Evolutionary conservation across 495 filamentous ascomycete species (phyloP).

Genomic region (Cudoniella acicularis): DNA sequence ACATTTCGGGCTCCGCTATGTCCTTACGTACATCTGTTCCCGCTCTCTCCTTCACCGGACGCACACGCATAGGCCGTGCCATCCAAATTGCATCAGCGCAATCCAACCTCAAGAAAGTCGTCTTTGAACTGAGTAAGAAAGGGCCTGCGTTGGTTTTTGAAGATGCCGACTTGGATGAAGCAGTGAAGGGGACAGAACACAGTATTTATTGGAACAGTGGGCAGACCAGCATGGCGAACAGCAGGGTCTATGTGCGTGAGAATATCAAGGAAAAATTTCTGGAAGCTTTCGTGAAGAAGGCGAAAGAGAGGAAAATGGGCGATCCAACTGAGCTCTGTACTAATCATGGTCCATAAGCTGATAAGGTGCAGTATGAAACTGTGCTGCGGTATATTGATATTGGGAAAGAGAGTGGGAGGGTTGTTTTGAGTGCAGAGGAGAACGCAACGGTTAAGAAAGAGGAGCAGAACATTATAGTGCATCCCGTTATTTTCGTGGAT

Average conservation of each 20-base stretch:
- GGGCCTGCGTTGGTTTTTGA: constrained; percentile 80
- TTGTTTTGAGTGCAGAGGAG: not conserved
- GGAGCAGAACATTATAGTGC: not conserved
- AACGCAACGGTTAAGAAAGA: not conserved
- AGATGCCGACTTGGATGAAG: constrained; percentile 71
- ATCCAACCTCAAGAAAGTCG: constrained; percentile 85
- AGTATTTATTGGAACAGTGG: constrained; percentile 98
- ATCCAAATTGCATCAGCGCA: constrained; percentile 72
- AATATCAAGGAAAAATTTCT: not conserved
- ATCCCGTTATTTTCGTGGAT: not conserved
- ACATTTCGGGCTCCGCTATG: constrained; percentile 8
- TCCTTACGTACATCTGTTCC: constrained; percentile 46
- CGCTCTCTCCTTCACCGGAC: constrained; percentile 85
- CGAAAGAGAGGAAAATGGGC: constrained; percentile 66
- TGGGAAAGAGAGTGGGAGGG: constrained; percentile 58
- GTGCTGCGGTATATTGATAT: constrained; percentile 59
- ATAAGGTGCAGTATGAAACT: constrained; percentile 55
- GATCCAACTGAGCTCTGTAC: constrained; percentile 81
- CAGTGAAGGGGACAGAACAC: constrained; percentile 62
- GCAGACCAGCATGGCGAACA: constrained; percentile 94
- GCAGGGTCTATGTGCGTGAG: not conserved
- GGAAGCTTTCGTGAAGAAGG: constrained; percentile 15
- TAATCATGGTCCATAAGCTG: constrained; percentile 83
- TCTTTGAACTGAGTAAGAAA: constrained; percentile 89
- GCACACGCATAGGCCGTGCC: constrained; percentile 72